Percentiles rank a stretch among this genome's conserved stretches.
phyloP scores from a whole-genome alignment of 1,139 yeast species.

The Candida neerlandica region DNA sequence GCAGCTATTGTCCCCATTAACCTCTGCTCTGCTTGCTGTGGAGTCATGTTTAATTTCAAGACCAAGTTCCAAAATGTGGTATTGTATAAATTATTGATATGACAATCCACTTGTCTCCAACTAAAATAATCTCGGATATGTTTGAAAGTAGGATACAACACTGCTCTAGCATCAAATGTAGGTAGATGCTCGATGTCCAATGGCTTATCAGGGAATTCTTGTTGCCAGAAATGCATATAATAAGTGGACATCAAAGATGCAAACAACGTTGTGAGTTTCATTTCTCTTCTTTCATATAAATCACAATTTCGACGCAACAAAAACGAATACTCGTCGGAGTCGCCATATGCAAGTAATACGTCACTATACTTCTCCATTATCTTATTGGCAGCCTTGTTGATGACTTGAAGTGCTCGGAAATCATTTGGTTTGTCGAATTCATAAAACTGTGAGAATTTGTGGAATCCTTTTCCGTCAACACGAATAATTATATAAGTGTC shows the following conservation, averaged over 20 bases:
- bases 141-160: constrained; percentile 69
- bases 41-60: constrained; percentile 63
- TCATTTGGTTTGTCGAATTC: constrained; percentile 89
- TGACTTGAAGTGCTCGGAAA: constrained; percentile 66
- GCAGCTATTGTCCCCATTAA: constrained; percentile 74
- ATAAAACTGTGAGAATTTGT: constrained; percentile 74
- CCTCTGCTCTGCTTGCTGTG: constrained; percentile 75
- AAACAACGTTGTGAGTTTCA: constrained; percentile 77
- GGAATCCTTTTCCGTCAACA: constrained; percentile 94
- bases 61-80: constrained; percentile 93
- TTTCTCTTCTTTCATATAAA: constrained; percentile 78
- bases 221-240: constrained; percentile 69
- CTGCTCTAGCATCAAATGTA: constrained; percentile 89
- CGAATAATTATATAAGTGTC: constrained; percentile 82
- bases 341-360: constrained; percentile 84
- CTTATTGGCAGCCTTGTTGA: constrained; percentile 78
- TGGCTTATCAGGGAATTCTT: constrained; percentile 53
- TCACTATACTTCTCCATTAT: constrained; percentile 71
- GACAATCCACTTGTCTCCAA: constrained; percentile 98
- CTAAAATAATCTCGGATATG: constrained; percentile 77
- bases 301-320: constrained; percentile 62
- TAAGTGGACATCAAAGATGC: constrained; percentile 80
- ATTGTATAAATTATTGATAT: constrained; percentile 89
- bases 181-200: constrained; percentile 52
- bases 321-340: constrained; percentile 92